A percentile compares a stretch with the other conserved stretches of the same genome.
Evolutionary conservation across 202 grass and related monocot genomes (phyloP).

Genomic region (Schoenoplectus triqueter): DNA sequence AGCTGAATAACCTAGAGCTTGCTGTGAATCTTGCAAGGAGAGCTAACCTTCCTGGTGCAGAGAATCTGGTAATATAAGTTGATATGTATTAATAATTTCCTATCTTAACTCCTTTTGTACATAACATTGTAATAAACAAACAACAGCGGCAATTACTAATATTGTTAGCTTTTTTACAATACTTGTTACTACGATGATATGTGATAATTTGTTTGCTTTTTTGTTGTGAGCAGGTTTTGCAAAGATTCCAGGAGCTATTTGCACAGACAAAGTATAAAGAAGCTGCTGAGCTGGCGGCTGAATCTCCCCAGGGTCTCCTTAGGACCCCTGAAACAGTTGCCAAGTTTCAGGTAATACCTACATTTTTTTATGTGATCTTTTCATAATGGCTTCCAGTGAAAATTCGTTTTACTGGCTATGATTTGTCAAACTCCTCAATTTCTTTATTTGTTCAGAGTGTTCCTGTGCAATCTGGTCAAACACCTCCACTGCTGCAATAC

Average conservation of each 20-base stretch:
- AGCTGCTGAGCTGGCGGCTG: constrained; percentile 89
- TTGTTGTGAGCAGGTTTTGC: constrained; percentile 75
- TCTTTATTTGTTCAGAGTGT: constrained; percentile 67
- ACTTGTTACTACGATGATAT: neutral
- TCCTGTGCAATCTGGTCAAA: constrained; percentile 96
- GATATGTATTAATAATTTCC: constrained; percentile 8
- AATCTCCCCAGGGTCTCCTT: constrained; percentile 86
- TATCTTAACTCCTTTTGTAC: neutral
- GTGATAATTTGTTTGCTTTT: constrained; percentile 17
- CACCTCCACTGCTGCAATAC: constrained; percentile 89
- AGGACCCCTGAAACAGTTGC: constrained; percentile 92
- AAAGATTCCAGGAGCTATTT: constrained; percentile 94
- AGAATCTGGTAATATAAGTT: constrained; percentile 68
- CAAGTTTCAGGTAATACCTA: constrained; percentile 75
- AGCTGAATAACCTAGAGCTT: constrained; percentile 84
- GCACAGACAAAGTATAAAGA: constrained; percentile 96
- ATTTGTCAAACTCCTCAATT: constrained; percentile 36
- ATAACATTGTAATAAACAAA: neutral
- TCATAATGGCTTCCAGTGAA: neutral
- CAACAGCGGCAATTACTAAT: neutral
- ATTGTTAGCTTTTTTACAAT: constrained; percentile 1
- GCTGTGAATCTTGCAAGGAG: constrained; percentile 96
- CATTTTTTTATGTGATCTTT: constrained; percentile 27
- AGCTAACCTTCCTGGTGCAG: constrained; percentile 93
- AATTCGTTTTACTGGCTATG: constrained; percentile 18